Percentiles rank a stretch among this genome's conserved stretches.
Conservation (phyloP, 805 yeast genomes). For the Blastobotrys attinorum region DNA sequence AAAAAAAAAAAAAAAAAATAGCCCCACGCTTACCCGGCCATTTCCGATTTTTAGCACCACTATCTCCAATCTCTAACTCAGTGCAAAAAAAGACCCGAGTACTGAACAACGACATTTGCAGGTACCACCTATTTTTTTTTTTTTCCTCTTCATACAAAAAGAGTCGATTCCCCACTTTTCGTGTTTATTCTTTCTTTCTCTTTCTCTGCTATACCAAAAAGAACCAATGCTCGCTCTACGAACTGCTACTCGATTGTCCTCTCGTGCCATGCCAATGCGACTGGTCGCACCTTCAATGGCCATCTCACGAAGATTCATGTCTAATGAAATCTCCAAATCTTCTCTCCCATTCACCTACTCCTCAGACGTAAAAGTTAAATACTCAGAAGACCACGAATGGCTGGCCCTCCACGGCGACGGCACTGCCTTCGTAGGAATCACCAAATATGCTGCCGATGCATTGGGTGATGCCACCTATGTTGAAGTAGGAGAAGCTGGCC, state of each 20-base stretch:
- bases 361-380: constrained; percentile 29
- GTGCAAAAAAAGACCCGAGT: background rate
- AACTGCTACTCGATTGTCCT: constrained; percentile 5
- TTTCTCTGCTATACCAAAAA: constrained; percentile 1
- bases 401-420: constrained; percentile 78
- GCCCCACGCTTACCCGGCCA: constrained; percentile 1
- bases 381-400: constrained; percentile 94
- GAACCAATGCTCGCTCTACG: constrained; percentile 3
- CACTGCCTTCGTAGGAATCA: constrained; percentile 74
- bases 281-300: constrained; percentile 2
- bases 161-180: no score
- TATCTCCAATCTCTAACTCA: background rate
- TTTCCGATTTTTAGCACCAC: background rate
- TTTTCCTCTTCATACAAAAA: no score
- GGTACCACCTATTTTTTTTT: no score
- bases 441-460: constrained; percentile 91
- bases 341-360: constrained; percentile 25
- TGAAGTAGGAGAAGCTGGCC: constrained; percentile 76
- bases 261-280: constrained; percentile 3
- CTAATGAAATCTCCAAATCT: constrained; percentile 25
- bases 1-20: background rate
- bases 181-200: constrained; percentile 4
- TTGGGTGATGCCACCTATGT: constrained; percentile 94
- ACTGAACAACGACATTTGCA: background rate
- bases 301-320: constrained; percentile 15